Evolutionary conservation across 257 asterid genomes (phyloP).

Genomic region (Osmanthus fragrans): DNA sequence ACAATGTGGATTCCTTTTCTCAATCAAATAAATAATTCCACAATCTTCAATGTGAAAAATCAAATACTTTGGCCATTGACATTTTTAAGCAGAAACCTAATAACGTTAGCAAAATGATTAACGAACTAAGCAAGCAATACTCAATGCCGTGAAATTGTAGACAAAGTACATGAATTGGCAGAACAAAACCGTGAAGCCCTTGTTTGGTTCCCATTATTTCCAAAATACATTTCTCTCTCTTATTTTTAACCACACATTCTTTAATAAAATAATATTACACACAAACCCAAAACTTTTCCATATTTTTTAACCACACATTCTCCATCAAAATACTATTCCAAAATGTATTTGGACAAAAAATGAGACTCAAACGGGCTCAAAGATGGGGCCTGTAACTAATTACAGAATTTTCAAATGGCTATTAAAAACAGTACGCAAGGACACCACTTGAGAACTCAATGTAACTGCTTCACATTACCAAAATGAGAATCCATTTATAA

Average conservation of each 20-base stretch:
- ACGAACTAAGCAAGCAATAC: slow-evolving; percentile 3
- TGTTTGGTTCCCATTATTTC: too few relatives aligned
- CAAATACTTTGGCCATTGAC: slow-evolving; percentile 13
- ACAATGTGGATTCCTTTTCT: neutral
- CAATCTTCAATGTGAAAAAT: neutral
- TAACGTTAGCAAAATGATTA: neutral
- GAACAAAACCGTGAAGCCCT: neutral
- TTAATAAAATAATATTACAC: too few relatives aligned
- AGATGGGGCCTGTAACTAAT: neutral
- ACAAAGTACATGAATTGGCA: slow-evolving; percentile 12
- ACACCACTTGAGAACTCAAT: neutral
- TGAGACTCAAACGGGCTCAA: too few relatives aligned
- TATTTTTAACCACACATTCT: too few relatives aligned
- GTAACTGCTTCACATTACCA: neutral
- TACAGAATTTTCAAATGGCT: neutral
- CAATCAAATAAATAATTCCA: neutral
- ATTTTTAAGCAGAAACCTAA: neutral
- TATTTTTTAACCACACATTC: too few relatives aligned
- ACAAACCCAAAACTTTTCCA: too few relatives aligned
- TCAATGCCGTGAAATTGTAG: neutral
- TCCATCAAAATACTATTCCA: too few relatives aligned
- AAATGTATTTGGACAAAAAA: too few relatives aligned
- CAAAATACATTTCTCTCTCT: too few relatives aligned
- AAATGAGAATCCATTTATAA: neutral
- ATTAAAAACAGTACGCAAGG: neutral